These are phyloP conservation scores for Globisporangium apiculatum DNA, from an alignment of 352 stramenopile species.

Conservation along the genomic window DNA sequence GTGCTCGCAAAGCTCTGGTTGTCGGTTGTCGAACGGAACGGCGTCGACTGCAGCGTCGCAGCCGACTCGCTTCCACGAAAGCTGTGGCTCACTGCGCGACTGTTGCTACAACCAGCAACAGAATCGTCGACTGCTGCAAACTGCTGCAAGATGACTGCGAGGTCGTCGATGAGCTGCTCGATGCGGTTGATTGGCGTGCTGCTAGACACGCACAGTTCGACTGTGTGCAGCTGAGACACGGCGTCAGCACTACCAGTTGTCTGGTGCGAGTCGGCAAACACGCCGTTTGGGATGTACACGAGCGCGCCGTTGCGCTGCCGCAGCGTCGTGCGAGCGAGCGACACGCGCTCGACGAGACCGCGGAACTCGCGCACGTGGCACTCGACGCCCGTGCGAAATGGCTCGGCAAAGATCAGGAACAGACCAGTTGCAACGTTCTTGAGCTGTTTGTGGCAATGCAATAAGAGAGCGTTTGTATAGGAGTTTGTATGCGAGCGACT, in stretches of 20 bases:
- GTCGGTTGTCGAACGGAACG: conserved; percentile 7
- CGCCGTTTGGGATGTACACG: conserved; percentile 75
- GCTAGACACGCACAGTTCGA: conserved; percentile 36
- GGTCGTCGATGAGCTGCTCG: conserved; percentile 33
- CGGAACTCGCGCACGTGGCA: conserved; percentile 39
- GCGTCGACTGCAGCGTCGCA: conserved; percentile 10
- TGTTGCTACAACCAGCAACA: background rate
- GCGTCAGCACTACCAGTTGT: conserved; percentile 50
- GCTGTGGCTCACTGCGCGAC: conserved; percentile 10
- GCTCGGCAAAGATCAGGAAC: conserved; percentile 82
- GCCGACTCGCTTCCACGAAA: conserved; percentile 11
- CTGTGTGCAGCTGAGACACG: conserved; percentile 28
- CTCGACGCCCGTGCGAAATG: conserved; percentile 63
- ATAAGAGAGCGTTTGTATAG: background rate
- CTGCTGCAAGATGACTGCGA: conserved; percentile 21
- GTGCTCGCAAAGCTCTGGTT: conserved; percentile 27
- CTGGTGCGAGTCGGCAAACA: conserved; percentile 70
- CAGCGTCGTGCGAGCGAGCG: conserved; percentile 66
- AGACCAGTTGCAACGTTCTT: conserved; percentile 78
- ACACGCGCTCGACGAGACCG: conserved; percentile 73
- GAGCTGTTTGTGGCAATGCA: conserved; percentile 24
- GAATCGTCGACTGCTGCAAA: conserved; percentile 23
- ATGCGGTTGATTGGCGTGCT: conserved; percentile 35
- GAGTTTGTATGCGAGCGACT: background rate
- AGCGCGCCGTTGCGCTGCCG: conserved; percentile 52